phyloP scores from a whole-genome alignment of 2,329 filamentous ascomycete species.

The Aspergillus brunneoviolaceus region DNA sequence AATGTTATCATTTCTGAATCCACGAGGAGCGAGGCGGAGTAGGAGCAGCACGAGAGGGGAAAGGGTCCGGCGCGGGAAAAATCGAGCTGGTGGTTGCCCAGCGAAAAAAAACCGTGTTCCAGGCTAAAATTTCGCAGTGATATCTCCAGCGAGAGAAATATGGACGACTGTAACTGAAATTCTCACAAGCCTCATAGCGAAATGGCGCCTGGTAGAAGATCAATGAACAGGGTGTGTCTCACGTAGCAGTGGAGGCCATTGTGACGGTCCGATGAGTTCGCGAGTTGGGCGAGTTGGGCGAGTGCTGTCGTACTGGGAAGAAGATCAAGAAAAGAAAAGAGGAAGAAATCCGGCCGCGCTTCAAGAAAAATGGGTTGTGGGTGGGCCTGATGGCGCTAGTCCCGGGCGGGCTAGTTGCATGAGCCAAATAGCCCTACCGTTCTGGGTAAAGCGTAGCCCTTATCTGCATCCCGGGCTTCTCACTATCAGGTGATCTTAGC shows the following conservation, averaged over 20 bases:
- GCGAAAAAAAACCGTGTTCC: conserved; percentile 19
- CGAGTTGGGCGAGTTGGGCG: conserved; percentile 38
- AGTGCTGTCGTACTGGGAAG: conserved; percentile 36
- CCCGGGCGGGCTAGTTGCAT: conserved; percentile 9
- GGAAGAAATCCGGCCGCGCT: conserved; percentile 18
- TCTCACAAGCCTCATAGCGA: conserved; percentile 46
- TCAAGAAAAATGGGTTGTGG: conserved; percentile 34
- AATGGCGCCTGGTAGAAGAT: conserved; percentile 30
- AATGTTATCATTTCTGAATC: conserved; percentile 16
- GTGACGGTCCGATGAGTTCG: conserved; percentile 49
- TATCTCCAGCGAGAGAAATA: conserved; percentile 68
- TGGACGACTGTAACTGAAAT: conserved; percentile 73
- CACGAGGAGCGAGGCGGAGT: conserved; percentile 22
- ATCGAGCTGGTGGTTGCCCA: conserved; percentile 71
- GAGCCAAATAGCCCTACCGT: neutral
- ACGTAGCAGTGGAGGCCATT: conserved; percentile 65
- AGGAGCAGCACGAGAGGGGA: conserved; percentile 16
- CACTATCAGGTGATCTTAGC: conserved; percentile 19
- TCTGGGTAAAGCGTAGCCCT: conserved; percentile 24
- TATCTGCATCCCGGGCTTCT: conserved; percentile 23
- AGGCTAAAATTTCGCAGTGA: conserved; percentile 24
- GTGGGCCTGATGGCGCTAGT: conserved; percentile 24
- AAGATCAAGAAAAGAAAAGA: conserved; percentile 25
- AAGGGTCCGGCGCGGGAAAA: conserved; percentile 51
- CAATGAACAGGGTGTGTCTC: conserved; percentile 43